These are phyloP conservation scores for Phoma sp. DNA, from an alignment of 2,329 filamentous ascomycete genomes.

Conservation along the genomic window DNA sequence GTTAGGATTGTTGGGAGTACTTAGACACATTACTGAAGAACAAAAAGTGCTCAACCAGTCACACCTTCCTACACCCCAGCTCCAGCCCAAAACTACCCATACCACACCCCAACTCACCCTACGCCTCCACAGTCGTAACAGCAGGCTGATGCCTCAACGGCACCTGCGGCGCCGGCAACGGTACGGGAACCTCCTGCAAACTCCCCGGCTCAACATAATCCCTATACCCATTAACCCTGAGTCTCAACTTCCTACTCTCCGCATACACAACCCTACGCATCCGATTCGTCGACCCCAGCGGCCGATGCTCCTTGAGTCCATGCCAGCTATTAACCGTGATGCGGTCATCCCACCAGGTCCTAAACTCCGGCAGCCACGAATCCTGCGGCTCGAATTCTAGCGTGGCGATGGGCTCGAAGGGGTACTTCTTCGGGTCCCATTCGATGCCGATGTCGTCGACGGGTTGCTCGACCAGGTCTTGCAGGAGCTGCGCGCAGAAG, in stretches of 20 bases:
- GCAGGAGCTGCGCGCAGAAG: conserved; percentile 56
- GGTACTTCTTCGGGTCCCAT: conserved; percentile 57
- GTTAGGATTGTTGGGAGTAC: background rate
- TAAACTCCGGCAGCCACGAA: conserved; percentile 49
- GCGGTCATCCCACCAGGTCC: conserved; percentile 50
- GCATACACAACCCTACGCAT: conserved; percentile 52
- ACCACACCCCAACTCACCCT: background rate
- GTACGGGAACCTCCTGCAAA: conserved; percentile 47
- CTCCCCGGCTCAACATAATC: conserved; percentile 49
- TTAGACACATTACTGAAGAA: background rate
- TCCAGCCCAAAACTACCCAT: background rate
- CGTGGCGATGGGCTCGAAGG: conserved; percentile 55
- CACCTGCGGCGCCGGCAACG: conserved; percentile 25
- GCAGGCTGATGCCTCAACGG: conserved; percentile 25
- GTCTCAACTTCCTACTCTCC: conserved; percentile 49
- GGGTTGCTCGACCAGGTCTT: conserved; percentile 55
- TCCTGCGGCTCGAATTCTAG: conserved; percentile 52
- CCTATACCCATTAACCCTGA: conserved; percentile 50
- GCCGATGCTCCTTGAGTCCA: conserved; percentile 48
- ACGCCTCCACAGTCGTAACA: conserved; percentile 23
- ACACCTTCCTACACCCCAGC: background rate
- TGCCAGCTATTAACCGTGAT: conserved; percentile 52
- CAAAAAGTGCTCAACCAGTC: background rate
- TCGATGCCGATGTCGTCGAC: conserved; percentile 44
- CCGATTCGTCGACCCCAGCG: conserved; percentile 49